Percentiles rank a stretch among this genome's conserved stretches.
These are phyloP conservation scores for Cajanus cajan DNA, from an alignment of 306 rosid genomes.

Conservation along the genomic window DNA sequence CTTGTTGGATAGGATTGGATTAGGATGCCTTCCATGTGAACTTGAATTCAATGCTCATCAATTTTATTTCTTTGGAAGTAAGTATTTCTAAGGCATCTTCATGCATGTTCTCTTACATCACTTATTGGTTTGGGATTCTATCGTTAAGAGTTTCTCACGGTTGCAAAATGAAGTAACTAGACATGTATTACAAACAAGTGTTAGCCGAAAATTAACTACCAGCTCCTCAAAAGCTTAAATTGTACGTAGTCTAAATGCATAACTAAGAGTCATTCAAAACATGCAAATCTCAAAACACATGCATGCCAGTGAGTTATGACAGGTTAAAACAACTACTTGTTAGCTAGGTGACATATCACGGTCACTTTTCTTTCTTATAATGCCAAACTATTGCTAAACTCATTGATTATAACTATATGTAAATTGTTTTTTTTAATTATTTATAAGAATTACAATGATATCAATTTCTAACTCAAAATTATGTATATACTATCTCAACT, in stretches of 20 bases:
- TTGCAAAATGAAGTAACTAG: neutral
- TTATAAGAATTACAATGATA: no score
- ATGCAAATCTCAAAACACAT: neutral
- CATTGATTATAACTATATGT: no score
- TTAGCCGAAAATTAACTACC: no score
- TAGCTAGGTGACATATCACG: no score
- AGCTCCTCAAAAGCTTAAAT: no score
- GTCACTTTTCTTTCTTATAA: neutral
- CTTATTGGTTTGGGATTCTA: neutral
- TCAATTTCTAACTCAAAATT: no score
- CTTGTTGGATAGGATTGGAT: neutral
- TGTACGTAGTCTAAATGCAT: no score
- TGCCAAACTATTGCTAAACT: neutral
- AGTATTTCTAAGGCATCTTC: neutral
- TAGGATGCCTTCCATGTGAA: neutral
- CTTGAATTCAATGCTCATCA: neutral
- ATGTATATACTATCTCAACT: no score
- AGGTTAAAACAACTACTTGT: neutral
- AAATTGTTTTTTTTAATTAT: no score
- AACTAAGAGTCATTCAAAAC: neutral
- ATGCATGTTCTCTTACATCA: neutral
- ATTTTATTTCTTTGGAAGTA: neutral
- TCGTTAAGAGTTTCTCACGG: neutral
- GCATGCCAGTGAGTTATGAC: neutral
- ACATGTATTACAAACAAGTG: no score